phyloP scores from a whole-genome alignment of 495 filamentous ascomycete species.

The Bombardia bombarda region DNA sequence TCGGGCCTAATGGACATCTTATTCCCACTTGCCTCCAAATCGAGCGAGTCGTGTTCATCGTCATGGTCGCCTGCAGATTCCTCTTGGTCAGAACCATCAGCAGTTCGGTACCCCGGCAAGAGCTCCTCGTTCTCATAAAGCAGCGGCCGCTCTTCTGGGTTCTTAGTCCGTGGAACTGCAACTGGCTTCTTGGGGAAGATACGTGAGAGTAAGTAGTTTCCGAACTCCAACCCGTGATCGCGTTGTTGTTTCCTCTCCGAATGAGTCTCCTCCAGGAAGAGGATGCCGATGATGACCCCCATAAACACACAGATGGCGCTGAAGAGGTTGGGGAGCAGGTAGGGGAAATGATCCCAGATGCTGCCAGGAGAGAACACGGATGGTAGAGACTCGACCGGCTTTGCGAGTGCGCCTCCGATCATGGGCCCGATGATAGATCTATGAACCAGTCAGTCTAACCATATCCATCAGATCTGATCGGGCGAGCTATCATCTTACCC shows the following conservation, averaged over 20 bases:
- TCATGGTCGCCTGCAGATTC: constrained; percentile 5
- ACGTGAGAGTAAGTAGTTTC: constrained; percentile 59
- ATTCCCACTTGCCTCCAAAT: constrained; percentile 10
- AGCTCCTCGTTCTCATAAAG: constrained; percentile 46
- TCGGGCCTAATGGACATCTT: constrained; percentile 1
- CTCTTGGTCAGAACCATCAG: constrained; percentile 36
- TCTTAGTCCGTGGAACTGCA: constrained; percentile 11
- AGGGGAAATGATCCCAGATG: constrained; percentile 79
- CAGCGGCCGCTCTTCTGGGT: constrained; percentile 45
- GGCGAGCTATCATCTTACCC: constrained; percentile 55
- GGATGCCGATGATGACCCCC: constrained; percentile 71
- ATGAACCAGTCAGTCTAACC: constrained; percentile 7
- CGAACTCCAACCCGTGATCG: constrained; percentile 70
- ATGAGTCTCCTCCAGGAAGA: constrained; percentile 96
- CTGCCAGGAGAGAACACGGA: constrained; percentile 60
- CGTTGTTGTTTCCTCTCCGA: constrained; percentile 67
- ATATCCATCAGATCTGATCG: background rate
- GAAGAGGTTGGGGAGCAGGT: constrained; percentile 88
- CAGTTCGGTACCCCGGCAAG: constrained; percentile 57
- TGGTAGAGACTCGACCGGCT: constrained; percentile 80
- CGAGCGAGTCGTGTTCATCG: constrained; percentile 1
- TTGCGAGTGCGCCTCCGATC: constrained; percentile 82
- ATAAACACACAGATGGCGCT: constrained; percentile 70
- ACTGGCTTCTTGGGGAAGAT: constrained; percentile 20
- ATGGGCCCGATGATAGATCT: constrained; percentile 76